Percentiles rank a stretch among this genome's conserved stretches.
Conservation (phyloP, 2,329 filamentous ascomycete species). For the Cordyceps pruinosa region DNA sequence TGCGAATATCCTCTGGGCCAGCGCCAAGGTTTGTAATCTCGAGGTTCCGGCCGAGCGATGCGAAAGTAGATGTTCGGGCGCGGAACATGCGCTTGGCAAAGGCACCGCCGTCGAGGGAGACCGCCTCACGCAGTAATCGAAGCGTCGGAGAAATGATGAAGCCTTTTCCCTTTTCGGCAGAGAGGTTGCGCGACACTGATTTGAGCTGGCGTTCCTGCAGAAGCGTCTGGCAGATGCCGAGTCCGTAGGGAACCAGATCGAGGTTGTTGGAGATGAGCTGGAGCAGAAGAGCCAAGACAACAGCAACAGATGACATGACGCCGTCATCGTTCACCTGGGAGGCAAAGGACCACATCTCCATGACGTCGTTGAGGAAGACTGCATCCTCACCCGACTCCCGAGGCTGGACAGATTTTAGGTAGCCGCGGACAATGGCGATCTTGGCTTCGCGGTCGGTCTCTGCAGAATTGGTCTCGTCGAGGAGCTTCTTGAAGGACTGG, state of each 20-base stretch:
- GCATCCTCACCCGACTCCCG: constrained; percentile 38
- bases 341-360: constrained; percentile 84
- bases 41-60: constrained; percentile 73
- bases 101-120: constrained; percentile 76
- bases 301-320: constrained; percentile 71
- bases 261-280: constrained; percentile 68
- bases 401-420: constrained; percentile 52
- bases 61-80: constrained; percentile 70
- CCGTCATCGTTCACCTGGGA: constrained; percentile 73
- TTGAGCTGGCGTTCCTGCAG: constrained; percentile 76
- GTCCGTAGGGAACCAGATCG: constrained; percentile 67
- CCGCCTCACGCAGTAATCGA: constrained; percentile 77
- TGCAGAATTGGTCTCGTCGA: constrained; percentile 56
- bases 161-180: constrained; percentile 74
- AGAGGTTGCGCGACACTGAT: constrained; percentile 70
- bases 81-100: constrained; percentile 72
- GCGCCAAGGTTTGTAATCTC: constrained; percentile 57
- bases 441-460: constrained; percentile 35
- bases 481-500: constrained; percentile 62
- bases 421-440: constrained; percentile 59
- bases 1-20: constrained; percentile 53
- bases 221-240: constrained; percentile 73
- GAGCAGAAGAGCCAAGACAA: constrained; percentile 74
- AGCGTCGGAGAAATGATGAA: constrained; percentile 85
- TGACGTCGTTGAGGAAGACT: constrained; percentile 67